phyloP scores from a whole-genome alignment of 441 rosid species.

The Gossypium davidsonii region DNA sequence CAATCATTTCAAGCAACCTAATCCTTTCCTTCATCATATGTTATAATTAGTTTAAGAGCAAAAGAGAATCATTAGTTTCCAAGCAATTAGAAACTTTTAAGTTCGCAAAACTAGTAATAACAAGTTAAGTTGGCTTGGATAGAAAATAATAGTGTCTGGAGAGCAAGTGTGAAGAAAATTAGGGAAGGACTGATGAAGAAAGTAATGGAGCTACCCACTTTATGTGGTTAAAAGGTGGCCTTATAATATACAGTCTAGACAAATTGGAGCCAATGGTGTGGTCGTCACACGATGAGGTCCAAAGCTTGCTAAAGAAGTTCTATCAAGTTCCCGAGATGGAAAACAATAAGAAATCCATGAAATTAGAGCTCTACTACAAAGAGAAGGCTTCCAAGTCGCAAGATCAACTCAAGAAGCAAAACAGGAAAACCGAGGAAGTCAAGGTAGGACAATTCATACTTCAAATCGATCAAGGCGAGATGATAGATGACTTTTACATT shows the following conservation, averaged over 20 bases:
- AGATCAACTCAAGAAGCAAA: neutral
- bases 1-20: neutral
- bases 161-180: conserved; percentile 26
- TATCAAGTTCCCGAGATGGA: neutral
- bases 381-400: neutral
- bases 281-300: conserved; percentile 23
- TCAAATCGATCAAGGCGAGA: neutral
- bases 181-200: conserved; percentile 26
- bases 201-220: conserved; percentile 27
- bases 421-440: neutral
- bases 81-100: conserved; percentile 3
- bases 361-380: neutral
- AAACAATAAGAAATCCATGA: neutral
- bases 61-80: neutral
- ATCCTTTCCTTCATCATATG: neutral
- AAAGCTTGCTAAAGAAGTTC: conserved; percentile 6
- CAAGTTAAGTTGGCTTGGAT: conserved; percentile 21
- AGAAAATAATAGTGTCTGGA: neutral
- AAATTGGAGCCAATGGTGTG: conserved; percentile 29
- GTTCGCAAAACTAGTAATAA: too few species aligned
- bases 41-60: neutral
- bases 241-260: conserved; percentile 32
- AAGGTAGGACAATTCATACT: neutral
- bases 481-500: neutral
- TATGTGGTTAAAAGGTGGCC: conserved; percentile 35